Evolutionary conservation across 2,329 filamentous ascomycete genomes (phyloP), one percentile per base, ranked within the genome.

Genomic region (Neoarthrinium moseri): DNA sequence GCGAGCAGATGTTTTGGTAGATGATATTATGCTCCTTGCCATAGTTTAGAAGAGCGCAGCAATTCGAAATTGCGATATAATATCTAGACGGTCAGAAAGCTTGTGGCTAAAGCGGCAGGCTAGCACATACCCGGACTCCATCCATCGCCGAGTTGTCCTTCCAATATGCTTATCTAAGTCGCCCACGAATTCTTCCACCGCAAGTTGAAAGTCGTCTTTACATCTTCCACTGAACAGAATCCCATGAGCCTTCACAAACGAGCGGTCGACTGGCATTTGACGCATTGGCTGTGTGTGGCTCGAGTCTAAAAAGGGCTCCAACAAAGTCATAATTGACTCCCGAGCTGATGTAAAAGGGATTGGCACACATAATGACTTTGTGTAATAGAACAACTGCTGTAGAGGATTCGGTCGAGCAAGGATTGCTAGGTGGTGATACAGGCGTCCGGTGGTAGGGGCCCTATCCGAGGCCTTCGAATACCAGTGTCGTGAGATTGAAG

Each of bases 341-440:
- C 78, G 74, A 0, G 86, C 82, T 15, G 81, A 84, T 0, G 65
- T 60, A 48, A 92, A 92, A 0, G 84, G 83, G 3, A 81, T 74
- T 0, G 80, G 71, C 1, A 87, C 87, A 22, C 82, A 87, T 0
- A 92, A 71, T 0, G 83, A 83, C 49, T 89, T 89, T 0, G 75
- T 68, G 52, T 91, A 92, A 49, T 81, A 88, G 56, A 81, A 90
- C 0, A 91, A 65, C 59, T 92, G 87, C 46, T 86, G 81, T 0
- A 90, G 64, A 1, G 78, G 77, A 49, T 88, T 84, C 0, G 86
- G 85, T 0, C 86, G 69, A 0, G 88, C 85, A 0, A 92, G 64
- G 21, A 92, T 91, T 0, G 91, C 92, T 1, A 96, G 71, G 58
- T 96, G 91, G 54, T 97, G 91, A 48, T 96, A 94, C 15, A 35